Evolutionary conservation across 352 stramenopile genomes (phyloP).

Genomic region (Phytophthora aleatoria): DNA sequence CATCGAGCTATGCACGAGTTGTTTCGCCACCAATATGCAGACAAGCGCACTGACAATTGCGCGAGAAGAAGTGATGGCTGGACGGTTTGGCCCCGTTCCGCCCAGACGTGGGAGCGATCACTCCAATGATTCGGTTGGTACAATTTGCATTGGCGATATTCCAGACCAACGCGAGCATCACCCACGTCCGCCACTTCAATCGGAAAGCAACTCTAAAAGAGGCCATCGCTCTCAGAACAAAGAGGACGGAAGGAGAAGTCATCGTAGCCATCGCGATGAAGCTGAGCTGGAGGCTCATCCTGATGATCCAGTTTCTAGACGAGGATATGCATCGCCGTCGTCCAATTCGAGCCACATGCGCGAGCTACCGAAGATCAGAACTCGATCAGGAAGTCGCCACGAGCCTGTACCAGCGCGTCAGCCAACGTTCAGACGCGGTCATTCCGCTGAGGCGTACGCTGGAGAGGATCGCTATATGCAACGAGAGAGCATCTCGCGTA

Average conservation of each 20-base stretch:
- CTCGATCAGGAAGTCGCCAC: slow-evolving; percentile 20
- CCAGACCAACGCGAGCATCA: slow-evolving; percentile 30
- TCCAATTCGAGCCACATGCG: slow-evolving; percentile 3
- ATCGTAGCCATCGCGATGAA: slow-evolving; percentile 20
- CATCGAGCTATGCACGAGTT: slow-evolving; percentile 48
- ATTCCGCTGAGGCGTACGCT: slow-evolving; percentile 17
- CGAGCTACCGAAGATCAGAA: slow-evolving; percentile 21
- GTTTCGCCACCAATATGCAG: slow-evolving; percentile 34
- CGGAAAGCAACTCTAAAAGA: slow-evolving; percentile 18
- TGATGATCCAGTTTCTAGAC: slow-evolving; percentile 13
- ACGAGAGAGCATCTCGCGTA: slow-evolving; percentile 3
- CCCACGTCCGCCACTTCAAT: slow-evolving; percentile 24
- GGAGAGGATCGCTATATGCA: slow-evolving; percentile 4
- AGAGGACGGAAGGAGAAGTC: slow-evolving; percentile 15
- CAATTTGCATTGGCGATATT: slow-evolving; percentile 40
- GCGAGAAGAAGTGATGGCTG: slow-evolving; percentile 39
- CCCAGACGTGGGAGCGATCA: slow-evolving; percentile 20
- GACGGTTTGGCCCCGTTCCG: slow-evolving; percentile 33
- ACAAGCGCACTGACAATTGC: slow-evolving; percentile 54
- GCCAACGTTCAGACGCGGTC: slow-evolving; percentile 21
- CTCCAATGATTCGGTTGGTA: slow-evolving; percentile 22
- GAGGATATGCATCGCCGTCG: slow-evolving; percentile 20
- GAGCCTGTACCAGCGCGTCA: slow-evolving; percentile 6
- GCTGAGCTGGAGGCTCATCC: slow-evolving; percentile 1
- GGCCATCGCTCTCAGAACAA: slow-evolving; percentile 6